Conservation (phyloP, 441 rosid genomes). For the Cnidoscolus chayamansa region DNA sequence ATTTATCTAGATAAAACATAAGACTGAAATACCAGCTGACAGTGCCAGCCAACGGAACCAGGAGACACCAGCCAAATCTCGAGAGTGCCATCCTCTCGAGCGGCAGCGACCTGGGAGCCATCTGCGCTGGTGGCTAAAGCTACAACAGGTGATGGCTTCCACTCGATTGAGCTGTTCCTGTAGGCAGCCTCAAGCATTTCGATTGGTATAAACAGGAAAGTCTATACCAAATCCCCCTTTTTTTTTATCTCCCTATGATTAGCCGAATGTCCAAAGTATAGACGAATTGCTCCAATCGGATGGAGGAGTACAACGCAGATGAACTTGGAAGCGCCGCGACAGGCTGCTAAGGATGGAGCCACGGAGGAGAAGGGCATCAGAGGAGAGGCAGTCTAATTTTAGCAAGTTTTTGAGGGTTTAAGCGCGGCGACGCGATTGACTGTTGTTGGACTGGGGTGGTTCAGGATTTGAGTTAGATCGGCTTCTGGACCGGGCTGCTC, state of each 20-base stretch:
- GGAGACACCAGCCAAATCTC: conserved; percentile 97
- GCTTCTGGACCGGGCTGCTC: neutral
- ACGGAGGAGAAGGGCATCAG: neutral
- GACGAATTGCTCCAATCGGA: neutral
- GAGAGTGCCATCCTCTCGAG: conserved; percentile 85
- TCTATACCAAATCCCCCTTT: neutral
- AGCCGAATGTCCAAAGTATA: no score
- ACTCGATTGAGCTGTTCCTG: conserved; percentile 68
- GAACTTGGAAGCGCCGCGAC: neutral
- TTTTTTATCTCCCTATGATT: neutral
- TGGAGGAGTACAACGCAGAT: neutral
- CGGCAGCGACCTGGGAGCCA: conserved; percentile 74
- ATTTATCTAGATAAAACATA: neutral
- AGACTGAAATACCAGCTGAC: conserved; percentile 60
- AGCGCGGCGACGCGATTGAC: conserved; percentile 9
- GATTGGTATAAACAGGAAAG: neutral
- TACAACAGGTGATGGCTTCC: conserved; percentile 89
- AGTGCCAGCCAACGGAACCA: conserved; percentile 90
- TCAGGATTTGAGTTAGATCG: neutral
- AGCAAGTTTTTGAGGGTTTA: conserved; percentile 8
- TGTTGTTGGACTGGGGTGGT: neutral
- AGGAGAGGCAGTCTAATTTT: neutral
- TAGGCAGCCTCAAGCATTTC: conserved; percentile 54
- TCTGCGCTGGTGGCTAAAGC: conserved; percentile 79
- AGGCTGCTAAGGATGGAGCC: no score